phyloP scores from a whole-genome alignment of 1,284 basidiomycete species.

The Vanrija humicola region DNA sequence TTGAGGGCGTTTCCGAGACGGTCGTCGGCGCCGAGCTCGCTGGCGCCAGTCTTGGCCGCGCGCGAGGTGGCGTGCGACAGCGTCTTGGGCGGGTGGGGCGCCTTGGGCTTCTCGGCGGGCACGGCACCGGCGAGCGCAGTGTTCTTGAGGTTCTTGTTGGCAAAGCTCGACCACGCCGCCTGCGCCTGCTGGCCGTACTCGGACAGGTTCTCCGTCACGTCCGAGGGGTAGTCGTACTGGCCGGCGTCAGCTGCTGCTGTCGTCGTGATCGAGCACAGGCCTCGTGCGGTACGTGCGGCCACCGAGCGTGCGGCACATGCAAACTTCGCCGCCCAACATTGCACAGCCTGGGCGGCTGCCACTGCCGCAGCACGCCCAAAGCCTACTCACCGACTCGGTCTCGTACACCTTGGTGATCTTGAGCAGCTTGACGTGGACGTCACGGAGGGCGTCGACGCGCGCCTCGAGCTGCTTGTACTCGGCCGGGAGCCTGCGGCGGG shows the following conservation, averaged over 20 bases:
- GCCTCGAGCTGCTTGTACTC: constrained; percentile 96
- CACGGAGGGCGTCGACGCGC: constrained; percentile 85
- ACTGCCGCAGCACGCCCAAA: not conserved
- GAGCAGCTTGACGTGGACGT: constrained; percentile 72
- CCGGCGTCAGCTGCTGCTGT: not conserved
- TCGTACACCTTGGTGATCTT: constrained; percentile 86
- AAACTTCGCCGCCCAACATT: not conserved
- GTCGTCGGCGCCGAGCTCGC: constrained; percentile 59
- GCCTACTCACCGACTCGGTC: constrained; percentile 54
- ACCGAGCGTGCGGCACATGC: not conserved
- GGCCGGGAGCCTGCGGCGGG: constrained; percentile 47
- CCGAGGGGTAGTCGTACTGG: constrained; percentile 71
- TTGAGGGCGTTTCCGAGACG: constrained; percentile 72
- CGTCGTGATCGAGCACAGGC: not conserved
- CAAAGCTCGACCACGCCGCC: constrained; percentile 76
- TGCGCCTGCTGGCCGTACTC: constrained; percentile 63
- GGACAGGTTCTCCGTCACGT: constrained; percentile 54
- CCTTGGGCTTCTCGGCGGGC: constrained; percentile 50
- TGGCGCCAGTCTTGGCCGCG: constrained; percentile 68
- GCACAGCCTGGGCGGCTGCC: no score
- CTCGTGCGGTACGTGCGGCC: not conserved
- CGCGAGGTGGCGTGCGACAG: constrained; percentile 89
- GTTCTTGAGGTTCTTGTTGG: constrained; percentile 82
- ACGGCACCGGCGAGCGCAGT: constrained; percentile 76
- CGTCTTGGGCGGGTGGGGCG: constrained; percentile 73